Conservation (phyloP, 805 yeast genomes). For the Starmerella scarabaei region DNA sequence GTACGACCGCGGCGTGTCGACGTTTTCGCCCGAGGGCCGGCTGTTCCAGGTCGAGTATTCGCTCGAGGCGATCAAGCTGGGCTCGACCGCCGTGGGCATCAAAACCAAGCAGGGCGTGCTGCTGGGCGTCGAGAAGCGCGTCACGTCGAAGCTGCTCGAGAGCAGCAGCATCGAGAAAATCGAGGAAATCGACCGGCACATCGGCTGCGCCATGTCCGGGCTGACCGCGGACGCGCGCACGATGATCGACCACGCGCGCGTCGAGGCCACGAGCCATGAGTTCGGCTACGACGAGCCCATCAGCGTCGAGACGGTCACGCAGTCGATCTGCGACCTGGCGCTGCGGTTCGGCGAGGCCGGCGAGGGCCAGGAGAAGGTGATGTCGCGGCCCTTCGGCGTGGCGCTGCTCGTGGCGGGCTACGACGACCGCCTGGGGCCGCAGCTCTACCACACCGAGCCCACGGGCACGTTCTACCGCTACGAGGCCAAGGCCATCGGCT, state of each 20-base stretch:
- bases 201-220: conserved; percentile 98
- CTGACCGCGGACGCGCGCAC: conserved; percentile 97
- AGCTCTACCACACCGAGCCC: conserved; percentile 94
- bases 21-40: conserved; percentile 98
- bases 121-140: conserved; percentile 93
- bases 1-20: conserved; percentile 96
- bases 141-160: conserved; percentile 82
- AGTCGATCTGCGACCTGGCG: conserved; percentile 93
- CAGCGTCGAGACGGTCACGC: conserved; percentile 86
- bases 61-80: conserved; percentile 87
- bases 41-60: conserved; percentile 96
- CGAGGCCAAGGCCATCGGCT: conserved; percentile 97
- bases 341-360: conserved; percentile 88
- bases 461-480: conserved; percentile 95
- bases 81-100: conserved; percentile 97
- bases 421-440: conserved; percentile 85
- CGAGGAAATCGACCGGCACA: conserved; percentile 82
- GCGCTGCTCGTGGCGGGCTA: conserved; percentile 91
- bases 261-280: conserved; percentile 65
- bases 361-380: conserved; percentile 80
- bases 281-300: conserved; percentile 86
- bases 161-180: conserved; percentile 90
- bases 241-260: conserved; percentile 97
- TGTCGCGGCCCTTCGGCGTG: conserved; percentile 99
- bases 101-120: conserved; percentile 92